Conservation (phyloP, 345 rosid genomes). For the Erysimum cheiranthoides region DNA sequence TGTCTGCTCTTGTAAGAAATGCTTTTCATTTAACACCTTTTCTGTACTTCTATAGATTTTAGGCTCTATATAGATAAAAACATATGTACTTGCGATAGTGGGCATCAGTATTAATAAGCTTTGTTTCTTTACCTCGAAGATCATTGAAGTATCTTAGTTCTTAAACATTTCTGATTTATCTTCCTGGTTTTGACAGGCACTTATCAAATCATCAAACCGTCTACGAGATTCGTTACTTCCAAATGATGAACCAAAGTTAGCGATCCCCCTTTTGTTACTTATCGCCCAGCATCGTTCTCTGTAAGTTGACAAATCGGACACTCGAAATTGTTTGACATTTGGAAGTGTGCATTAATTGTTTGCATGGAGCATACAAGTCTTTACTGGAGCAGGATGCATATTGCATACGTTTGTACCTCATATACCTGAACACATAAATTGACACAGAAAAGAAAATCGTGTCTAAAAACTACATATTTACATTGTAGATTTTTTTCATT, state of each 20-base stretch:
- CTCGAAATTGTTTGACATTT: slow-evolving; percentile 30
- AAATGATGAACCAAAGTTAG: slow-evolving; percentile 93
- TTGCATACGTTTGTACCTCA: slow-evolving; percentile 9
- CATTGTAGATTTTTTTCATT: slow-evolving; percentile 21
- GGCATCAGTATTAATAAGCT: background rate
- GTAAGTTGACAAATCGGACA: slow-evolving; percentile 58
- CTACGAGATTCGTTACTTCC: slow-evolving; percentile 92
- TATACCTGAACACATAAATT: slow-evolving; percentile 28
- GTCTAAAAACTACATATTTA: slow-evolving; percentile 23
- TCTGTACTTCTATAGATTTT: slow-evolving; percentile 28
- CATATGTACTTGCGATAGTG: slow-evolving; percentile 25
- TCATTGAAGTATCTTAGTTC: slow-evolving; percentile 2
- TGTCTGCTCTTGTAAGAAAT: slow-evolving; percentile 21
- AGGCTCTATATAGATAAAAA: slow-evolving; percentile 14
- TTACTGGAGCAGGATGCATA: slow-evolving; percentile 4
- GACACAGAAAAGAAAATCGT: slow-evolving; percentile 4
- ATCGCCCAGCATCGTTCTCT: slow-evolving; percentile 95
- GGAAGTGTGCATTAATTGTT: slow-evolving; percentile 16
- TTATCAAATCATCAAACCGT: slow-evolving; percentile 90
- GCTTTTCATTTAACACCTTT: background rate
- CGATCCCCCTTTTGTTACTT: slow-evolving; percentile 87
- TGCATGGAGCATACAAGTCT: slow-evolving; percentile 30
- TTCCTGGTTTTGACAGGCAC: slow-evolving; percentile 66
- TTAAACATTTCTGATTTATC: slow-evolving; percentile 5
- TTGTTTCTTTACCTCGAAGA: slow-evolving; percentile 15